phyloP scores from a whole-genome alignment of 257 asterid species.

The Petrea volubilis region DNA sequence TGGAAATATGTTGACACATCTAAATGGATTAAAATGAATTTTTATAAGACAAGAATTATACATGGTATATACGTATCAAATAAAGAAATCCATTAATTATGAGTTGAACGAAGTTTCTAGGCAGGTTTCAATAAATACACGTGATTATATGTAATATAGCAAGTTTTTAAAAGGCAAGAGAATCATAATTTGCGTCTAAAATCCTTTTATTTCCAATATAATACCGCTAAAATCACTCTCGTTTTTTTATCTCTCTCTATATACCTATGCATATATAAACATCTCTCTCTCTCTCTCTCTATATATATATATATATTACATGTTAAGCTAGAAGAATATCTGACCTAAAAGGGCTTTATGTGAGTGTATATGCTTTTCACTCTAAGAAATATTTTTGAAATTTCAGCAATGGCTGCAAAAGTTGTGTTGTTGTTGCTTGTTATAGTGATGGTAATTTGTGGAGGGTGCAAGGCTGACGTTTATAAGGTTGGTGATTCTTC shows the following conservation, averaged over 20 bases:
- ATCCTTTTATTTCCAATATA: conserved; percentile 10
- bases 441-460: neutral
- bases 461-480: conserved; percentile 7
- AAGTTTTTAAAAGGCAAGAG: too few relatives aligned
- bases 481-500: conserved; percentile 49
- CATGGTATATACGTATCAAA: too few relatives aligned
- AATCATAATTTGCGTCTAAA: neutral
- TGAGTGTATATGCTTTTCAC: neutral
- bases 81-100: too few relatives aligned
- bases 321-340: too few relatives aligned
- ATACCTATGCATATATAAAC: neutral
- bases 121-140: too few relatives aligned
- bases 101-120: too few relatives aligned
- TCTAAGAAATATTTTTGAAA: neutral
- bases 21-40: too few relatives aligned
- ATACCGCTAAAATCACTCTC: neutral
- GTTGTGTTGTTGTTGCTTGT: neutral
- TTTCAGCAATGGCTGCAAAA: conserved; percentile 18
- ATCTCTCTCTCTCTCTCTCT: neutral
- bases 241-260: neutral
- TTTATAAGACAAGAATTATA: too few relatives aligned
- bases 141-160: too few relatives aligned
- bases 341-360: neutral
- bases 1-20: too few relatives aligned
- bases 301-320: neutral